These are phyloP conservation scores for Boletus reticuloceps DNA, from an alignment of 768 basidiomycete species.

Conservation along the genomic window DNA sequence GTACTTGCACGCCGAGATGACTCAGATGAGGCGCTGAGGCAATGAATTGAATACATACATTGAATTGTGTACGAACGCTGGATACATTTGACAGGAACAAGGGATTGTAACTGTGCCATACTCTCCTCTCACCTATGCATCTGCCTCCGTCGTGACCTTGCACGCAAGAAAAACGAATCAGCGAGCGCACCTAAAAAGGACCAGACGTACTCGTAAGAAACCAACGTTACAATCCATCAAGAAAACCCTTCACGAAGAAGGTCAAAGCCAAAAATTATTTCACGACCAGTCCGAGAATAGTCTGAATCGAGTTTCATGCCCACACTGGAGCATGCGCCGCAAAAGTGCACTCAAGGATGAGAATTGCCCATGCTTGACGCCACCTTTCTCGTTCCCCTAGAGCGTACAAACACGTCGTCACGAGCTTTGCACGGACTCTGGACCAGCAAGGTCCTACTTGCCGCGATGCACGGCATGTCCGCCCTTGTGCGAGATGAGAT, in stretches of 20 bases:
- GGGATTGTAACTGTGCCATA: too few relatives aligned
- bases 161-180: too few relatives aligned
- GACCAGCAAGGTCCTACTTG: background rate
- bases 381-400: constrained; percentile 23
- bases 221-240: background rate
- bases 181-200: too few relatives aligned
- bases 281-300: constrained; percentile 29
- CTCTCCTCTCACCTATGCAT: too few relatives aligned
- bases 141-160: too few relatives aligned
- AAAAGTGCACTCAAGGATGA: constrained; percentile 30
- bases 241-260: constrained; percentile 11
- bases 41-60: too few relatives aligned
- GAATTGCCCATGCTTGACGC: background rate
- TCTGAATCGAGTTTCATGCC: constrained; percentile 34
- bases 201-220: too few relatives aligned
- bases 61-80: too few relatives aligned
- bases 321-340: constrained; percentile 14
- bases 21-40: too few relatives aligned
- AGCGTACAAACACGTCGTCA: background rate
- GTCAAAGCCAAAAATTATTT: background rate
- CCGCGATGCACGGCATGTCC: background rate
- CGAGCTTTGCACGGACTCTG: background rate
- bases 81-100: too few relatives aligned
- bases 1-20: too few relatives aligned
- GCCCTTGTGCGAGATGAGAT: too few relatives aligned